Base-by-base conservation (phyloP, 345 rosid species). In the Atalantia buxifolia region DNA sequence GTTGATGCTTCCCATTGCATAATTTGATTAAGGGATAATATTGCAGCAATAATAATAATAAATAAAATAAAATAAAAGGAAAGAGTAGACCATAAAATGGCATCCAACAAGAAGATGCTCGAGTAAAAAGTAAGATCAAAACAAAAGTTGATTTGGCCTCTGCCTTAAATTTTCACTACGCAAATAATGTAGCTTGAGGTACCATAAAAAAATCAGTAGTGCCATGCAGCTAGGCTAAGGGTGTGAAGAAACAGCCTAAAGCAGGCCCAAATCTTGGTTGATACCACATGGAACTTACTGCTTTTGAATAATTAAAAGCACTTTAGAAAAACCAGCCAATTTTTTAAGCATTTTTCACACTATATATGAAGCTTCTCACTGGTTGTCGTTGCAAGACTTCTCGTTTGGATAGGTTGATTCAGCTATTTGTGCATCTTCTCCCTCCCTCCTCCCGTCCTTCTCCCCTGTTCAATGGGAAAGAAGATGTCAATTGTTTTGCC, bases 401-500 rank as follows among this genome's bases (percentile, higher is more conserved):
- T 10, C 48, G 31, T 30, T 64, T 66, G 53, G 75, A 81, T 79
- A 69, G 77, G 48, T 36, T 66, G 66, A 19, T 77, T 70, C 40
- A 27, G 38, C 28, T 69, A 25, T 57, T 57, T 73, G 61, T 27
- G 76, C 57, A 5, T 69, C 25, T 48, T 64, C 30, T 66, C 56
- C 67, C 76, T 71, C 28, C 74, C 79, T 45, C 18, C 18, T 45
- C 14, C 18, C 13, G 50, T 45, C 50, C 50, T 45, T 45, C 50
- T 85, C 81, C 42, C 82, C 65, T 69, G 81, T 59, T 69, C 62
- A 53, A 30, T 25, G 31, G 24, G 24, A 64, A 84, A 74, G 19
- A 88, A 74, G 16, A 88, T 86, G 92, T 69, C 94, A 78, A 62
- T 35, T 55, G 57, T 85, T 55, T 69, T 81, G 82, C 82, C 57